Evolutionary conservation across 495 filamentous ascomycete species (phyloP), one percentile per base, ranked within the genome.

Genomic region (Aspergillus carlsbadensis): DNA sequence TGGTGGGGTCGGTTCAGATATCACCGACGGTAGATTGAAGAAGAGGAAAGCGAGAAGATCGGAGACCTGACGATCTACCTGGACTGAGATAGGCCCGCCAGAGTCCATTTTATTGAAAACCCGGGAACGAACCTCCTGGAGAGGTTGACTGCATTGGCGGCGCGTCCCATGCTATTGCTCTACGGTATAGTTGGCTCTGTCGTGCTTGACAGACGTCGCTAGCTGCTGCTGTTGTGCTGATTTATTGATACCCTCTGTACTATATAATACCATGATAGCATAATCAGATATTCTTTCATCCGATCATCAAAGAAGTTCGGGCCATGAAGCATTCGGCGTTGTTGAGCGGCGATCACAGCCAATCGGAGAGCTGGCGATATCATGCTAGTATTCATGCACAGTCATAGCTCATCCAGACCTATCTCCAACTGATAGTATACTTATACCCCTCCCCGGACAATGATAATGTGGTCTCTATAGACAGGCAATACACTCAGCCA

Each of bases 191-290:
- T 14, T 26, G 21, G 17, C n/a, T 13, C 10, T 36, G 11, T 34
- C 17, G 26, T 24, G 31, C 10, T 46, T 37, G 31, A 21, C 29
- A 43, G 15, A 36, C 14, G 17, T 46, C 5, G 21, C 17, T 26
- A 13, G 15, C 35, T 10, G 31, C 14, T n/a, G 50, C 24, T 13
- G 5, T 42, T 40, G 13, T 31, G 21, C 49, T 44, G 17, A 10
- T 47, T 44, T 53, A 54, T 58, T 62, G 56, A 56, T 62, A 56
- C 52, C 52, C 60, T 52, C 2, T 59, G 60, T 56, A 61, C 48
- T 26, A 26, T 57, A 58, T 56, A 36, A 22, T 46, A 43, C 29
- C 41, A 11, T 10, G 10, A 8, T 15, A 22, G 21, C 11, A 37
- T 39, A 39, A 49, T 26, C n/a, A 37, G 35, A 17, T 3, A 43